A percentile compares a stretch with the other conserved stretches of the same genome.
Evolutionary conservation across 805 yeast genomes (phyloP).

Genomic region (Lachancea lanzarotensis): DNA sequence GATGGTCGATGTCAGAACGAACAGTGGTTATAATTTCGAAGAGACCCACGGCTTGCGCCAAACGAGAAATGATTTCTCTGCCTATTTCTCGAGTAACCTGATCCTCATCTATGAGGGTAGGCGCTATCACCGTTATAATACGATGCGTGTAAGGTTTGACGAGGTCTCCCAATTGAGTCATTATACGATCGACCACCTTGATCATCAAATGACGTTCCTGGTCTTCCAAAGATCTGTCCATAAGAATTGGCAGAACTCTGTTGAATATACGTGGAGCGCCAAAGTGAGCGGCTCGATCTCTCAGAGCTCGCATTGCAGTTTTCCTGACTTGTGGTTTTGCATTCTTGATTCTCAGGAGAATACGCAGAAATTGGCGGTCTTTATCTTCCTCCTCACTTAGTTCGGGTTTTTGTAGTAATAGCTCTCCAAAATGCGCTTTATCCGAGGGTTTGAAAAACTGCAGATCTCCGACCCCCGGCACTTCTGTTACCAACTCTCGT

Average conservation of each 20-base stretch:
- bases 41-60: constrained; percentile 78
- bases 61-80: constrained; percentile 64
- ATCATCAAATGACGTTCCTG: constrained; percentile 79
- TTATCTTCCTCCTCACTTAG: constrained; percentile 47
- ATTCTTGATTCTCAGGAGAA: constrained; percentile 67
- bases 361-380: constrained; percentile 54
- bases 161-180: constrained; percentile 57
- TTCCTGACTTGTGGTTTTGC: constrained; percentile 68
- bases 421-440: constrained; percentile 59
- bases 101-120: constrained; percentile 75
- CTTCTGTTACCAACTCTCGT: constrained; percentile 42
- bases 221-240: constrained; percentile 67
- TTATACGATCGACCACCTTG: constrained; percentile 63
- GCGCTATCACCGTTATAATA: constrained; percentile 67
- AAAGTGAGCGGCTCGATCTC: constrained; percentile 53
- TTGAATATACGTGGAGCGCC: constrained; percentile 69
- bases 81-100: constrained; percentile 69
- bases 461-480: constrained; percentile 61
- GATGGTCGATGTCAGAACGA: constrained; percentile 75
- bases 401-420: constrained; percentile 35
- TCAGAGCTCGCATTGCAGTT: constrained; percentile 55
- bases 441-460: constrained; percentile 69
- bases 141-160: constrained; percentile 69
- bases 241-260: constrained; percentile 65
- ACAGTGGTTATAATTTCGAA: constrained; percentile 71